phyloP scores from a whole-genome alignment of 305 asterid species.

The Fraxinus xanthoxyloides region DNA sequence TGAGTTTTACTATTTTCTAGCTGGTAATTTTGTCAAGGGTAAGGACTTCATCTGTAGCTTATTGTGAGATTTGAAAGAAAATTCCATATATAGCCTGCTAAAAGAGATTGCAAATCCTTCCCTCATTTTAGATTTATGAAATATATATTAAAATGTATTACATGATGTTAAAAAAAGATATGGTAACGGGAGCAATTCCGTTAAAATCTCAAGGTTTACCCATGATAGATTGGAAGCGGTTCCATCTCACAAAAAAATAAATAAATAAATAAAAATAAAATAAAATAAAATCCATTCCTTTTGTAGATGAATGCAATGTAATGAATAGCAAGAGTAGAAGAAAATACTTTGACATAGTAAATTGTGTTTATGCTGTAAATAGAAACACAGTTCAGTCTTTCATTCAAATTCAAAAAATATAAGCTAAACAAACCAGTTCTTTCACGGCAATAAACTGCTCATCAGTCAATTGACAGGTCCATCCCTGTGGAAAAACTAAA shows the following conservation, averaged over 20 bases:
- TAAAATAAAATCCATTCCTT: neutral
- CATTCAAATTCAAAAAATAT: slow-evolving; percentile 15
- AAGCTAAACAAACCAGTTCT: slow-evolving; percentile 78
- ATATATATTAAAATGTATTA: neutral
- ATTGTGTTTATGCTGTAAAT: slow-evolving; percentile 13
- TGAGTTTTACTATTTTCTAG: slow-evolving; percentile 2
- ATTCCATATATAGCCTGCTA: neutral
- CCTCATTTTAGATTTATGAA: neutral
- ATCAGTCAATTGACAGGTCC: slow-evolving; percentile 84
- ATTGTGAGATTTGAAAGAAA: neutral
- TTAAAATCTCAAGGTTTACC: neutral
- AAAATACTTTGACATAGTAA: slow-evolving; percentile 13
- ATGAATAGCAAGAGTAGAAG: slow-evolving; percentile 2
- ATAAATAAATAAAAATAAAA: too few species aligned
- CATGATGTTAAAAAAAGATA: neutral
- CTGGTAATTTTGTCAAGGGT: slow-evolving; percentile 7
- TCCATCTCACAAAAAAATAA: neutral
- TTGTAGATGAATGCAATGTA: slow-evolving; percentile 4
- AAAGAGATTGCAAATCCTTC: slow-evolving; percentile 8
- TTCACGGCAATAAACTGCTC: slow-evolving; percentile 99
- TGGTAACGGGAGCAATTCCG: slow-evolving; percentile 3
- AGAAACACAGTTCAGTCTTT: neutral
- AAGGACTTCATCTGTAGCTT: slow-evolving; percentile 11
- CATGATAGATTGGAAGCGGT: slow-evolving; percentile 4
- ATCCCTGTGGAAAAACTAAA: slow-evolving; percentile 51